phyloP scores from a whole-genome alignment of 2,329 filamentous ascomycete genomes.

The Helotiales sp. region DNA sequence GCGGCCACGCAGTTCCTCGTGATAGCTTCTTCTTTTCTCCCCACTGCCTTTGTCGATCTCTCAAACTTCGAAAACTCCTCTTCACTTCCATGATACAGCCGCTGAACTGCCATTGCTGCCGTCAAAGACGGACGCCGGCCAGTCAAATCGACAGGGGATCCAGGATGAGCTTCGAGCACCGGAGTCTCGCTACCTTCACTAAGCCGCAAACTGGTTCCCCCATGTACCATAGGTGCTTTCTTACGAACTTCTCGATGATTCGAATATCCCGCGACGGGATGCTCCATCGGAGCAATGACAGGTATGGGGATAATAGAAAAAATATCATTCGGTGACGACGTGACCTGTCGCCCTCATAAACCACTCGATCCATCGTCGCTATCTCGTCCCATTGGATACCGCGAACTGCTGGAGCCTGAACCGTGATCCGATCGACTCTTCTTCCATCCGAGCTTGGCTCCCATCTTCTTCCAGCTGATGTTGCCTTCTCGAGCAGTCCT shows the following conservation, averaged over 20 bases:
- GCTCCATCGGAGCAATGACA: conserved; percentile 38
- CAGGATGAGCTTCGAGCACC: conserved; percentile 42
- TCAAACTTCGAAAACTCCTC: conserved; percentile 34
- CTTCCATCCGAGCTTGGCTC: conserved; percentile 63
- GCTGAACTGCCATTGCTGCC: conserved; percentile 33
- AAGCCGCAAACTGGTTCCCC: conserved; percentile 40
- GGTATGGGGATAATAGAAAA: conserved; percentile 40
- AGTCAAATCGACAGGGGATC: conserved; percentile 41
- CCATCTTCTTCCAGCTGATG: conserved; percentile 69
- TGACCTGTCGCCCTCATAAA: conserved; percentile 65
- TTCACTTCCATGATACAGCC: conserved; percentile 36
- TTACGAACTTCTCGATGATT: conserved; percentile 28
- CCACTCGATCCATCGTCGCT: conserved; percentile 43
- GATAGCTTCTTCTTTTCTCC: conserved; percentile 38
- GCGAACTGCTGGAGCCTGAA: conserved; percentile 51
- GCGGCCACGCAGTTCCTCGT: conserved; percentile 42
- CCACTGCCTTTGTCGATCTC: conserved; percentile 30
- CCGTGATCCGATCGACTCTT: conserved; percentile 54
- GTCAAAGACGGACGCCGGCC: conserved; percentile 36
- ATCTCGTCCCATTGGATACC: conserved; percentile 42
- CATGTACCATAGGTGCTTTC: conserved; percentile 33
- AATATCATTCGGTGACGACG: conserved; percentile 51
- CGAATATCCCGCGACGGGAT: conserved; percentile 34
- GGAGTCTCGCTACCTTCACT: conserved; percentile 39
- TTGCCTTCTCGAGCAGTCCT: conserved; percentile 31